Percentiles rank a stretch among this genome's conserved stretches.
Evolutionary conservation across 352 stramenopile species (phyloP).

Genomic region (Pythium aphanidermatum): DNA sequence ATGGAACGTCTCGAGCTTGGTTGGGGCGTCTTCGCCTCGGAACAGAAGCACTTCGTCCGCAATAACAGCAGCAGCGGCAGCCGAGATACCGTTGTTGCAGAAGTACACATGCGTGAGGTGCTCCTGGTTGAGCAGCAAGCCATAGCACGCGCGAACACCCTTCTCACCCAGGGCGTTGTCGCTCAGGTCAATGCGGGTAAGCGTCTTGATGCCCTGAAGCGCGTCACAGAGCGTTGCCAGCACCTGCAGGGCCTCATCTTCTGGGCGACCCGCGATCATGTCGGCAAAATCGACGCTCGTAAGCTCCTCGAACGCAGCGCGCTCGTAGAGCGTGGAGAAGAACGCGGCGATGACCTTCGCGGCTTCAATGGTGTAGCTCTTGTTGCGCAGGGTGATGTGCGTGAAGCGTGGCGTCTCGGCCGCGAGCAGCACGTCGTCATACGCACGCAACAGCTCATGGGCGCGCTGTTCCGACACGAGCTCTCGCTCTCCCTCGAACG

Average conservation of each 20-base stretch:
- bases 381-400: slow-evolving; percentile 84
- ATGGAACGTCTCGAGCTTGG: slow-evolving; percentile 90
- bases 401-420: slow-evolving; percentile 37
- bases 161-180: slow-evolving; percentile 96
- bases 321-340: slow-evolving; percentile 40
- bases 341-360: slow-evolving; percentile 72
- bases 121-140: slow-evolving; percentile 71
- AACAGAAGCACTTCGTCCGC: slow-evolving; percentile 86
- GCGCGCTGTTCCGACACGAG: slow-evolving; percentile 68
- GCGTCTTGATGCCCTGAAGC: slow-evolving; percentile 61
- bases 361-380: slow-evolving; percentile 82
- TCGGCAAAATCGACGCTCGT: slow-evolving; percentile 82
- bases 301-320: slow-evolving; percentile 48
- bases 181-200: slow-evolving; percentile 84
- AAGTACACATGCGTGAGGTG: slow-evolving; percentile 87
- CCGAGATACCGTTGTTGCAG: slow-evolving; percentile 94
- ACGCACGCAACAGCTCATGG: slow-evolving; percentile 54
- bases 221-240: slow-evolving; percentile 74
- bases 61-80: slow-evolving; percentile 80
- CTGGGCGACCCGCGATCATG: slow-evolving; percentile 78
- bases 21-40: slow-evolving; percentile 49
- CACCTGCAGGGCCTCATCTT: slow-evolving; percentile 81
- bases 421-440: slow-evolving; percentile 26
- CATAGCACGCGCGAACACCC: slow-evolving; percentile 88
- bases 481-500: slow-evolving; percentile 73